Conservation (phyloP, 306 rosid species). For the Pterocarpus santalinus region DNA sequence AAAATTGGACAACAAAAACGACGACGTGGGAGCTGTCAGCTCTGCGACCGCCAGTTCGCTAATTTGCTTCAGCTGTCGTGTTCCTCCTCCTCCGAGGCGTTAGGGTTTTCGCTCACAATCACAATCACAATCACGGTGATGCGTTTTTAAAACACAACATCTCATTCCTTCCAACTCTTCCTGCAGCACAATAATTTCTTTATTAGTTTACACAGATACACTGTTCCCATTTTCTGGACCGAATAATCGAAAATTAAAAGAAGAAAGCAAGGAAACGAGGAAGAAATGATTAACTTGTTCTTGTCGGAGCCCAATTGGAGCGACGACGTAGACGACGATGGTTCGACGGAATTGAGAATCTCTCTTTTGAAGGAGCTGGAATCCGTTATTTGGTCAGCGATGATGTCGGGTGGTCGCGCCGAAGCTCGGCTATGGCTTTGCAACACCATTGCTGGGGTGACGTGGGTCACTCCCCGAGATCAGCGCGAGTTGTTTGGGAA, state of each 20-base stretch:
- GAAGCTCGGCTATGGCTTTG: constrained; percentile 91
- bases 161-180: too few species aligned
- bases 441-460: constrained; percentile 64
- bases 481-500: constrained; percentile 65
- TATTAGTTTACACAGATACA: too few species aligned
- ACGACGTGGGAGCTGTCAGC: background rate
- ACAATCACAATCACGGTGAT: background rate
- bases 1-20: background rate
- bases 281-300: constrained; percentile 62
- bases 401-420: constrained; percentile 66
- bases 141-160: too few species aligned
- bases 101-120: background rate
- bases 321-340: constrained; percentile 45
- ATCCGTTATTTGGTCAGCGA: constrained; percentile 62
- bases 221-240: too few species aligned
- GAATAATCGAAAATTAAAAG: too few species aligned
- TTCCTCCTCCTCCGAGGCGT: background rate
- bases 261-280: background rate
- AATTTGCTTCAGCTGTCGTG: too few species aligned
- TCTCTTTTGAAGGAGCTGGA: constrained; percentile 72
- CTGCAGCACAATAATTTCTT: too few species aligned
- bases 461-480: constrained; percentile 52
- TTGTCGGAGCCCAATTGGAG: constrained; percentile 63
- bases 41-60: too few species aligned
- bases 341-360: constrained; percentile 53